Percentiles rank a stretch among this genome's conserved stretches.
Evolutionary conservation across 2,329 filamentous ascomycete species (phyloP).

Genomic region (Trichoderma polysporum): DNA sequence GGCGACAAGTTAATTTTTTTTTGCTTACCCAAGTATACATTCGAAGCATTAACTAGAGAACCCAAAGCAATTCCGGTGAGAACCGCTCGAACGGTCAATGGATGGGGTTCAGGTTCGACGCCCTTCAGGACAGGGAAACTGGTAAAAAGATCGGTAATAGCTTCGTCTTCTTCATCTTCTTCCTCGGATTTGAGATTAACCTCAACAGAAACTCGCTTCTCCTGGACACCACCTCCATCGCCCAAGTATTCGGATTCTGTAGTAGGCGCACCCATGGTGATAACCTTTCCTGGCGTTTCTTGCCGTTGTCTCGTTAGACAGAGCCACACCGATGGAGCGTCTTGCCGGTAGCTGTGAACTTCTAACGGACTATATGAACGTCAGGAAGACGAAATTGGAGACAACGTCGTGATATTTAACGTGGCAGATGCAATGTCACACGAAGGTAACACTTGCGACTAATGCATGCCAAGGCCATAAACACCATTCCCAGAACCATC

Average conservation of each 20-base stretch:
- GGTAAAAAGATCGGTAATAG: conserved; percentile 39
- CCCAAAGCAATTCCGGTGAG: conserved; percentile 56
- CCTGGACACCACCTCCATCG: conserved; percentile 17
- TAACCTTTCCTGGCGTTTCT: neutral
- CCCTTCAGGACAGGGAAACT: conserved; percentile 44
- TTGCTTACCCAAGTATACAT: conserved; percentile 56
- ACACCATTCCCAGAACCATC: neutral
- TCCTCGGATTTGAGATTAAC: conserved; percentile 31
- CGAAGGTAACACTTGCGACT: neutral
- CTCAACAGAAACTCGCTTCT: conserved; percentile 29
- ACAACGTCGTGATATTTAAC: neutral
- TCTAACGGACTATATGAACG: neutral
- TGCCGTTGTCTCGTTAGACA: neutral
- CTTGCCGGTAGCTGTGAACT: neutral
- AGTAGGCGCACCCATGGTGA: conserved; percentile 6
- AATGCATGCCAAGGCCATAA: neutral
- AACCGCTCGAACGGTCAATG: conserved; percentile 56
- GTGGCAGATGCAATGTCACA: neutral
- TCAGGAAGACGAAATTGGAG: neutral
- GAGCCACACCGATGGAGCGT: neutral
- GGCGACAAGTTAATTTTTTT: neutral
- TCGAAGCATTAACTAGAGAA: conserved; percentile 60
- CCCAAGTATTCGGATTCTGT: neutral
- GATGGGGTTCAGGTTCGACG: conserved; percentile 45
- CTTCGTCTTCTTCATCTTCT: conserved; percentile 27